Evolutionary conservation across 805 yeast species (phyloP), one percentile per base, ranked within the genome.

Genomic region (Jamesozyma gamospora): DNA sequence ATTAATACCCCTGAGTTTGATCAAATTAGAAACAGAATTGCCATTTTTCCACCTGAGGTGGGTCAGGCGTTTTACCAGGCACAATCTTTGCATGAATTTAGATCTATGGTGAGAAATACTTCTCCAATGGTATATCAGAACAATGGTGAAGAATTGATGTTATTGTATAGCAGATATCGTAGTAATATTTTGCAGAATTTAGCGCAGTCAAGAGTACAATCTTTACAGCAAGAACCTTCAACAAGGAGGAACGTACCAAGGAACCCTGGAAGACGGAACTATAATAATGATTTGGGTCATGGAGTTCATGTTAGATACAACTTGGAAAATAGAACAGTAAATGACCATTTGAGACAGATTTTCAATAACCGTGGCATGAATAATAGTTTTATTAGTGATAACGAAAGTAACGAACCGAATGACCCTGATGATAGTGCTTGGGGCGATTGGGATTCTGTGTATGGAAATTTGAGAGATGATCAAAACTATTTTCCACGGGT

Each of bases 21-120:
- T 13, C 36, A 34, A 16, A 34, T 54, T 6, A 42, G 48, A 37
- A 28, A 36, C 14, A 42, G 51, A 24, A 47, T 55, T 3, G 39
- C 45, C 17, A 28, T 37, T 2, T 50, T 45, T 28, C 51, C 56
- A 1, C 51, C 44, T 3, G 44, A 47, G 25, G 47, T 55, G 6
- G 41, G 50, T n/a, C 45, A 52, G 39, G 51, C 54, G 9, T 55
- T 55, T 33, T 47, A 43, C 28, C 52, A 49, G 34, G 54, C 59
- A 4, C 48, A 46, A 24, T 46, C 53, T 12, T 29, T 52, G 16
- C 45, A 46, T 25, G 56, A 53, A 29, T 55, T 55, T 32, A 34
- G 45, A 28, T 41, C 51, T 2, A 50, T 53, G 8, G 27, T 55
- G 29, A 47, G 50, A 34, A 43, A 32, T 14, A 38, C 42, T 15